Evolutionary conservation across 805 yeast species (phyloP).

Genomic region (Blastobotrys peoriensis): DNA sequence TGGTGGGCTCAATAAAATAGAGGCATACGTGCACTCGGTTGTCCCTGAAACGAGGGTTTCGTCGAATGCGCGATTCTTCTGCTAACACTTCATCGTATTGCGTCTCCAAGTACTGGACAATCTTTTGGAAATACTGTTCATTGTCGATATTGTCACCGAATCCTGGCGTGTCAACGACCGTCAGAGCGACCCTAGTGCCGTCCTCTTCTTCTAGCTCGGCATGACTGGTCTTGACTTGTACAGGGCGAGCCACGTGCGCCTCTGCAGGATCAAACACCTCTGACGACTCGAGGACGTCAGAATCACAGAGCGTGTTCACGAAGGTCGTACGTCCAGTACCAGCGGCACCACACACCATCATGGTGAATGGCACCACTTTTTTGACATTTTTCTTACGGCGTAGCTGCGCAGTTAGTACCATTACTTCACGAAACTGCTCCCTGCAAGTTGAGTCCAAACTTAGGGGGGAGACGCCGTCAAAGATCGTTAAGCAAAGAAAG

Average conservation of each 20-base stretch:
- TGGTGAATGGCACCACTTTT: conserved; percentile 57
- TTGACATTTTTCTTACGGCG: conserved; percentile 54
- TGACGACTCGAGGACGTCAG: conserved; percentile 34
- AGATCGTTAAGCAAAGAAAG: too few species aligned
- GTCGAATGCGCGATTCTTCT: conserved; percentile 67
- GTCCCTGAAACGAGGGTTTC: conserved; percentile 67
- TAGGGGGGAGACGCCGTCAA: too few species aligned
- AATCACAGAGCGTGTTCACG: conserved; percentile 54
- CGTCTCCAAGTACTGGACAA: conserved; percentile 56
- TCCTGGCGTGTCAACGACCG: conserved; percentile 67
- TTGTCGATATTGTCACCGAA: conserved; percentile 73
- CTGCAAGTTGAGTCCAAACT: too few species aligned
- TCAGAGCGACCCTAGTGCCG: conserved; percentile 43
- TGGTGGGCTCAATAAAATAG: conserved; percentile 65
- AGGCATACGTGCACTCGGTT: conserved; percentile 72
- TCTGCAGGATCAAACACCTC: conserved; percentile 27
- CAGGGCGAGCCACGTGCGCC: conserved; percentile 34
- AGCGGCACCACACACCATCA: conserved; percentile 65
- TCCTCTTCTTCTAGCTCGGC: conserved; percentile 52
- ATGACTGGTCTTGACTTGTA: conserved; percentile 43
- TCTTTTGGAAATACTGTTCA: conserved; percentile 41
- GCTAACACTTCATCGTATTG: conserved; percentile 68
- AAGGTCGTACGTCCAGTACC: conserved; percentile 75
- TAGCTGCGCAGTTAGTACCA: conserved; percentile 17
- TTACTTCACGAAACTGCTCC: too few species aligned